These are phyloP conservation scores for Coleophoma eucalyptorum DNA, from an alignment of 2,329 filamentous ascomycete species.

Conservation along the genomic window DNA sequence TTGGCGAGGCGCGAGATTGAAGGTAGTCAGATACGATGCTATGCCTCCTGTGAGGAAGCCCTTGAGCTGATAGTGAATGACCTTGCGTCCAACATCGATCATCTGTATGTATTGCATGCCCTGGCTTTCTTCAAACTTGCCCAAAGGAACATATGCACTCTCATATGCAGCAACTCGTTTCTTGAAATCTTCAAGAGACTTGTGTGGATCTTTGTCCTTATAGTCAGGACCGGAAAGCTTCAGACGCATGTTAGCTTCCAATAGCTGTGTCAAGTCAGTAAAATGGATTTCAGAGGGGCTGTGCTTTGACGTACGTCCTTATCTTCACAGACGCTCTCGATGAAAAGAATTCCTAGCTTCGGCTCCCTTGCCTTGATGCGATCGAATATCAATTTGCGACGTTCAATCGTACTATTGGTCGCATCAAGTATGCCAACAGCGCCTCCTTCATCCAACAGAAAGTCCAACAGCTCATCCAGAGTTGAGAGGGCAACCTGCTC, in stretches of 20 bases:
- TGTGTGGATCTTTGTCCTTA: constrained; percentile 82
- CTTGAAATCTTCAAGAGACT: constrained; percentile 87
- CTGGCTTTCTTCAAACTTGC: constrained; percentile 84
- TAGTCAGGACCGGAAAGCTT: constrained; percentile 97
- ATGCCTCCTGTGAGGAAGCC: constrained; percentile 92
- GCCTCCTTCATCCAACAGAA: constrained; percentile 76
- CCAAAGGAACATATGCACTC: constrained; percentile 87
- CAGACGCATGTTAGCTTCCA: constrained; percentile 95
- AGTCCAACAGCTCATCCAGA: constrained; percentile 86
- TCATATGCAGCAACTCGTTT: constrained; percentile 90
- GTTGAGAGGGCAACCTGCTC: constrained; percentile 93
- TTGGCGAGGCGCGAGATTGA: constrained; percentile 91
- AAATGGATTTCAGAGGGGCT: background rate
- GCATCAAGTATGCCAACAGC: constrained; percentile 95
- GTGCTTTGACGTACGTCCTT: constrained; percentile 45
- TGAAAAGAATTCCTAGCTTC: constrained; percentile 85
- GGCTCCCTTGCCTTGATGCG: constrained; percentile 80
- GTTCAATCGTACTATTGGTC: constrained; percentile 90
- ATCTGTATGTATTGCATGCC: constrained; percentile 93
- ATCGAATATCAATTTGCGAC: constrained; percentile 79
- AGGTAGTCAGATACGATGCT: constrained; percentile 92
- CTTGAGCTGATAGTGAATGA: constrained; percentile 84
- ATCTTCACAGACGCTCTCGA: constrained; percentile 91
- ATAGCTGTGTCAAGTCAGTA: constrained; percentile 41
- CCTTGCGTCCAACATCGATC: constrained; percentile 94